phyloP scores from a whole-genome alignment of 371 early-diverging fungal species.

The Rhizopus sp. region DNA sequence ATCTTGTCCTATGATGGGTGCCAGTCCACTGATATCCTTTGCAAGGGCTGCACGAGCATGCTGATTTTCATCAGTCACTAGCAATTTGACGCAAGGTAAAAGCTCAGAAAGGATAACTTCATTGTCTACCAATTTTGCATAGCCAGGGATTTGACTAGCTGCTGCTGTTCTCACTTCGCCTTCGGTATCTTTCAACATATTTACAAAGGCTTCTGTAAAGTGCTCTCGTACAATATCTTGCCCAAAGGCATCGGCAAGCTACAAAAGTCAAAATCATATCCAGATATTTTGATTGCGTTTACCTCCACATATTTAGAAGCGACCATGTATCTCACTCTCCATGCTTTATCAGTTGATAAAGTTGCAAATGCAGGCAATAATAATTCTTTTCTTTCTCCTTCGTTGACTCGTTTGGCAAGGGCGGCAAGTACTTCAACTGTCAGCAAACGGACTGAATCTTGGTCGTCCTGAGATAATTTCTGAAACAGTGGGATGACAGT shows the following conservation, averaged over 20 bases:
- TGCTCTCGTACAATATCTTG: slow-evolving; percentile 75
- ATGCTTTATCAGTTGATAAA: slow-evolving; percentile 90
- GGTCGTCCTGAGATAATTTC: slow-evolving; percentile 82
- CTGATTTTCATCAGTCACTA: slow-evolving; percentile 92
- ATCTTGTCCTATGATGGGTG: slow-evolving; percentile 93
- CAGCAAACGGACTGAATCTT: slow-evolving; percentile 96
- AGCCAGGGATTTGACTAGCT: slow-evolving; percentile 86
- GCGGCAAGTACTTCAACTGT: slow-evolving; percentile 91
- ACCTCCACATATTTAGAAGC: slow-evolving; percentile 95
- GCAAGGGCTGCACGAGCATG: slow-evolving; percentile 97
- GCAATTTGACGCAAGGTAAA: slow-evolving; percentile 87
- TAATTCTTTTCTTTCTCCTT: slow-evolving; percentile 75
- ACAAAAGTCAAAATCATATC: slow-evolving; percentile 8
- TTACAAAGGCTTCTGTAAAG: slow-evolving; percentile 73
- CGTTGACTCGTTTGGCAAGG: slow-evolving; percentile 80
- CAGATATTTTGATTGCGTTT: slow-evolving; percentile 10
- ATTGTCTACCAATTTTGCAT: slow-evolving; percentile 80
- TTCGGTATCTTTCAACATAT: slow-evolving; percentile 90
- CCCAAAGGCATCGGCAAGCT: slow-evolving; percentile 85
- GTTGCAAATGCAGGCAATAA: slow-evolving; percentile 73
- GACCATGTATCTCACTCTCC: slow-evolving; percentile 98
- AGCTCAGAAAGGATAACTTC: slow-evolving; percentile 79
- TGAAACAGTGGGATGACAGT: slow-evolving; percentile 83
- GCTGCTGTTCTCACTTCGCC: slow-evolving; percentile 97
- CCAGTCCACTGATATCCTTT: slow-evolving; percentile 92